These are phyloP conservation scores for Cordyceps javanica DNA, from an alignment of 2,329 filamentous ascomycete species.

Conservation along the genomic window DNA sequence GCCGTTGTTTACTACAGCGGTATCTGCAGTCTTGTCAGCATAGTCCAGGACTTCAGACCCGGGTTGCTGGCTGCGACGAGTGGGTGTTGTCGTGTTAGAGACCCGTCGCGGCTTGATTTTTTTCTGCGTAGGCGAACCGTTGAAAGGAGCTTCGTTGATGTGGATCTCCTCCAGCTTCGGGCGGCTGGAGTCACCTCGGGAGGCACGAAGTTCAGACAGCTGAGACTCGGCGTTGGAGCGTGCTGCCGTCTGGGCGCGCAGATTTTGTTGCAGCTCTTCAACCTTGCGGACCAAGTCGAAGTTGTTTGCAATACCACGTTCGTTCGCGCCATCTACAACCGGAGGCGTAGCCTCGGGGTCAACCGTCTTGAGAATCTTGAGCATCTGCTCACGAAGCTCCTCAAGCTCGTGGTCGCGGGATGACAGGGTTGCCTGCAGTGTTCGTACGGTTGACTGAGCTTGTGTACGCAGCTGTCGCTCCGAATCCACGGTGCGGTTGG, in stretches of 20 bases:
- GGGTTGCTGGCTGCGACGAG: conserved; percentile 53
- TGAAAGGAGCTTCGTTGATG: conserved; percentile 68
- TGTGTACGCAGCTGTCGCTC: conserved; percentile 81
- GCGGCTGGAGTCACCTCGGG: conserved; percentile 66
- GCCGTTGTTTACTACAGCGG: conserved; percentile 74
- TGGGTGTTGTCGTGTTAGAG: conserved; percentile 73
- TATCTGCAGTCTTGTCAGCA: conserved; percentile 73
- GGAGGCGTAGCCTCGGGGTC: conserved; percentile 67
- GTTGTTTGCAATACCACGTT: conserved; percentile 63
- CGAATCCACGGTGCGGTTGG: conserved; percentile 82
- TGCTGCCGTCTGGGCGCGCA: conserved; percentile 76
- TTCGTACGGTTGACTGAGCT: conserved; percentile 77
- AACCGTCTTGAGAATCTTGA: conserved; percentile 78
- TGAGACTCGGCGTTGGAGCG: conserved; percentile 78
- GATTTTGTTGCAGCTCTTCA: conserved; percentile 80
- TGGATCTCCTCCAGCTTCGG: conserved; percentile 83
- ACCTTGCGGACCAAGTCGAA: conserved; percentile 84
- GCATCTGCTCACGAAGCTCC: conserved; percentile 72
- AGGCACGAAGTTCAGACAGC: conserved; percentile 67
- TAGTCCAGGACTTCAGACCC: conserved; percentile 64
- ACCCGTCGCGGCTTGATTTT: conserved; percentile 52
- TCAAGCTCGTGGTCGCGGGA: conserved; percentile 73
- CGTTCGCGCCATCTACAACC: conserved; percentile 52
- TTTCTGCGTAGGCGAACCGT: conserved; percentile 68
- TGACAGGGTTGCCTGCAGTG: conserved; percentile 73